Base-by-base conservation (phyloP, 2,329 filamentous ascomycete genomes). In the Colletotrichum eremochloae region DNA sequence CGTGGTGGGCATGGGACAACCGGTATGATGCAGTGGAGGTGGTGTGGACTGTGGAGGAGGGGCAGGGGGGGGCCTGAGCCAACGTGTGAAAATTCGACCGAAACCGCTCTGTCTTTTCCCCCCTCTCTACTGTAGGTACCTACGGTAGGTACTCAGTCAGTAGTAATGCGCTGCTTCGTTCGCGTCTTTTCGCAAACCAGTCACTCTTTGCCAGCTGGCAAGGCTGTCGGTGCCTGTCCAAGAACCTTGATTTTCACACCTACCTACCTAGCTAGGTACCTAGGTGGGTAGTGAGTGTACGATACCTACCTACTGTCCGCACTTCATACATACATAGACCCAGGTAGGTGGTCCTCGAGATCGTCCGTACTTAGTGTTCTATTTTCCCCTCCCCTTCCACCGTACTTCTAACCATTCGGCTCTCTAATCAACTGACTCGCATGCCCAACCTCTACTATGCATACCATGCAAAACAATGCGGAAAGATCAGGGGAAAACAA, bases 11-110 rank as follows among this genome's bases (percentile, higher is more conserved):
- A 58, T 57, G 66, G 65, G 68, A 56, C 58, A 64, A 55, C 58
- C 46, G 55, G 69, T 68, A 69, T 69, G 66, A 72, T 72, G 69
- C 69, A 72, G 69, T 69, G 66, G 69, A 69, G 73, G 74, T 66
- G 38, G 46, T 57, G 56, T 46, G 58, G 42, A 67, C 61, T 71
- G 74, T 74, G 74, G 74, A 73, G 74, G 74, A 74, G 72, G 74
- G 72, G 71, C 67, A 72, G 73, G 72, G 65, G 65, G 56, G 46
- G 63, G 61, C 50, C 48, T 40, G 58, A 63, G 57, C 68, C 44
- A 67, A 46, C 69, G 58, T 57, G 60, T 38, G 62, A 68, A 68
- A 68, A 68, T 63, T 63, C 58, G 66, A 63, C 66, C 66, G 66
- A 55, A 63, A 68, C 66, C 58, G 66, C 66, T 63, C 29, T n/a